Evolutionary conservation across 805 yeast species (phyloP).

Genomic region (Lachancea lanzarotensis): DNA sequence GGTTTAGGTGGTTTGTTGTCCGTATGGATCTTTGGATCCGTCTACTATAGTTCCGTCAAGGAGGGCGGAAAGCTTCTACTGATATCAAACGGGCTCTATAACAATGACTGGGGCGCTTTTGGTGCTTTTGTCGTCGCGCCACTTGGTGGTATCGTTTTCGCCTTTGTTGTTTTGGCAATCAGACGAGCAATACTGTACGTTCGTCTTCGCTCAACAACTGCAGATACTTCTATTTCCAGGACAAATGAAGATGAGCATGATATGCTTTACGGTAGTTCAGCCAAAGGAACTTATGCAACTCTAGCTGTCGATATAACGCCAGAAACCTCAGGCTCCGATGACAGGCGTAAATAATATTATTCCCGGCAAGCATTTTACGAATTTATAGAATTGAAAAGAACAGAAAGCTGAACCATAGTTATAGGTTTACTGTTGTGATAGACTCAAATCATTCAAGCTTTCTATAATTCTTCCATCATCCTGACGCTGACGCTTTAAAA

Average conservation of each 20-base stretch:
- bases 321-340: too few relatives aligned
- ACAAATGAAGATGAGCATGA: background rate
- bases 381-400: too few relatives aligned
- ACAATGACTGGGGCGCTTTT: constrained; percentile 86
- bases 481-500: background rate
- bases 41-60: constrained; percentile 63
- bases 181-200: constrained; percentile 30
- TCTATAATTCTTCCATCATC: too few relatives aligned
- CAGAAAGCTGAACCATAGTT: too few relatives aligned
- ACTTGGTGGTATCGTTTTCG: constrained; percentile 62
- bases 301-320: background rate
- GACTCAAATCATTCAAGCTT: too few relatives aligned
- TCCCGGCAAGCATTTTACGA: too few relatives aligned
- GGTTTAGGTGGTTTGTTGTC: constrained; percentile 77
- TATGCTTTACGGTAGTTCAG: background rate
- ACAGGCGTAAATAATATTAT: too few relatives aligned
- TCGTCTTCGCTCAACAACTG: constrained; percentile 2
- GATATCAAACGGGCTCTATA: constrained; percentile 74
- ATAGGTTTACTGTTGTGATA: too few relatives aligned
- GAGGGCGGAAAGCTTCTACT: constrained; percentile 74
- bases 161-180: constrained; percentile 43
- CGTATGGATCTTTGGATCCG: constrained; percentile 77
- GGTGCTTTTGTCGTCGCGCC: constrained; percentile 94
- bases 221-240: constrained; percentile 5
- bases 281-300: background rate